Evolutionary conservation across 257 asterid genomes (phyloP), one percentile per base, ranked within the genome.

Genomic region (Jasminum sambac): DNA sequence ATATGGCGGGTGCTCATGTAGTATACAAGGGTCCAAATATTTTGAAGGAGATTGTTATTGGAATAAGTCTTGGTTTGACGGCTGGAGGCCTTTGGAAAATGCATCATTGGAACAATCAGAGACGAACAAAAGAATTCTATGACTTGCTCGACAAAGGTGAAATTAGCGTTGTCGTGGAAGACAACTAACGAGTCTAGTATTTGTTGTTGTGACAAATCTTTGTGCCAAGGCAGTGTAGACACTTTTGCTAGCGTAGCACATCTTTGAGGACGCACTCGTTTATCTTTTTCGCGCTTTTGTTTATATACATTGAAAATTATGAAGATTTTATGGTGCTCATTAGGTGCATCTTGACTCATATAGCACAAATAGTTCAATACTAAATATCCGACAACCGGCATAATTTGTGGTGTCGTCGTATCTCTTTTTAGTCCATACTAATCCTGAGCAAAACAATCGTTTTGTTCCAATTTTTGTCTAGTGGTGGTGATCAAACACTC

Each of bases 1-100:
- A 82, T n/a, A n/a, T 82, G 88, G 79, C 79, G 14, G 83, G 63
- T 61, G 79, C 75, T 41, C 88, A 84, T 73, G 78, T 77, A n/a
- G 84, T 77, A 10, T 77, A 69, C 78, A 87, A 81, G 78, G 90
- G 90, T 23, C 96, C 95, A 11, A 86, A 84, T 67, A 71, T 88
- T 36, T 23, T 82, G 37, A 88, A 90, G 78, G 94, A 88, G 85
- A 77, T 86, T 16, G 0, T 86, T 4, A 70, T 84, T 48, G 97
- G 89, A 24, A 71, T 78, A 1, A 40, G 78, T 16, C 82, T 88
- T 16, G 93, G 93, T 24, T 60, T 86, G 2, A 77, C 59, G 30
- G 96, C 93, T 0, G 90, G 97, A 57, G 89, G 94, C 8, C 64
- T 87, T 2, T 90, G 88, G 88, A 87, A 90, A 67, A 82, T 75